Evolutionary conservation across 2,329 filamentous ascomycete species (phyloP), one percentile per base, ranked within the genome.

Genomic region (Rhynchosporium agropyri): DNA sequence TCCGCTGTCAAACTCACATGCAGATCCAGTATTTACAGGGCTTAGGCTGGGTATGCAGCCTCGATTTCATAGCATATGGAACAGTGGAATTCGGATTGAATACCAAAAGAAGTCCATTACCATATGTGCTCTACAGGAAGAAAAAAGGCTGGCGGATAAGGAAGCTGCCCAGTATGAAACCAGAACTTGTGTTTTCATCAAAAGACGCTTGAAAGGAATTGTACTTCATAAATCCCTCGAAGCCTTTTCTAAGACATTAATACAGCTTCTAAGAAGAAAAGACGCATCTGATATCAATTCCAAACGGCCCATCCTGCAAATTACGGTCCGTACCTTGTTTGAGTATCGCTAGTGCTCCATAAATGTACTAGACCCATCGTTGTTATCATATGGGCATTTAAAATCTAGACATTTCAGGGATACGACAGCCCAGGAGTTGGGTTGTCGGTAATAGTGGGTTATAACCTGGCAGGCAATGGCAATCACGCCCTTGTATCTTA

Each of bases 1-100:
- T 50, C 64, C 61, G 64, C 61, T 63, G 64, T 65, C 61, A 57
- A 46, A 53, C 54, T 29, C 29, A 50, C 20, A n/a, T 51, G 28
- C 33, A 29, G 13, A 8, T 13, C 15, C 20, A 12, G 33, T 31
- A 38, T 40, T n/a, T 33, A 58, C 43, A 49, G 53, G 48, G 38
- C 54, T 36, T 20, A 8, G 49, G 29, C 29, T 51, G n/a, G 50
- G 50, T 33, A 28, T 40, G n/a, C 50, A 53, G 33, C 31, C n/a
- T n/a, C n/a, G 50, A 36, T 53, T 33, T 31, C 13, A 51, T 33
- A 53, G n/a, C 50, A 38, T 26, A 40, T 53, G 50, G 50, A 53
- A 53, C 50, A 38, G 50, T 26, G 51, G 50, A 53, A 53, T 15
- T 51, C 20, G 20, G 20, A 20, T 1, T 20, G 20, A 20, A 20